Conservation (phyloP, 73 alveolate species). For the Vitrella brassicaformis region DNA sequence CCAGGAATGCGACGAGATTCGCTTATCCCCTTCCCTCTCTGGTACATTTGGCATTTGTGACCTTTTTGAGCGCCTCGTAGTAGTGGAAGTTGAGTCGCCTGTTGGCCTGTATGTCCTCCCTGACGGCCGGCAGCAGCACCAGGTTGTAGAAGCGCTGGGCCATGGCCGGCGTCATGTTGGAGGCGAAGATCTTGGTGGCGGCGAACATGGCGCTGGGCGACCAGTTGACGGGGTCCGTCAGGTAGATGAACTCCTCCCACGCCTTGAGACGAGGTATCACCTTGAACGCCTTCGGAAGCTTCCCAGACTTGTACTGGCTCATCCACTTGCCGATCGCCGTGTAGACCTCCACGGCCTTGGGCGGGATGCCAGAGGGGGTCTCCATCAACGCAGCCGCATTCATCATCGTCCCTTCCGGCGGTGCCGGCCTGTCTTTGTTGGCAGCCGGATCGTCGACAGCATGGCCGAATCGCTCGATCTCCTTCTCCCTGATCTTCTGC, state of each 20-base stretch:
- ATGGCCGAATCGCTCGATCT: neutral
- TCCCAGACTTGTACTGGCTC: constrained; percentile 59
- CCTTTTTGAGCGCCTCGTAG: constrained; percentile 69
- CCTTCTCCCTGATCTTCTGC: neutral
- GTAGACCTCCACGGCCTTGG: constrained; percentile 69
- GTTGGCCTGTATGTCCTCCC: constrained; percentile 59
- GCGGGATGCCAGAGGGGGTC: no score
- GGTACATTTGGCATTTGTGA: no score
- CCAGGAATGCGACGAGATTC: no score
- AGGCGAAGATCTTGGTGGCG: constrained; percentile 35
- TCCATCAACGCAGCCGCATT: no score
- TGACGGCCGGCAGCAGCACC: constrained; percentile 63
- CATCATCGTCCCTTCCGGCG: no score
- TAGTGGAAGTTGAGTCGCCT: constrained; percentile 70
- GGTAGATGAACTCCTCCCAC: constrained; percentile 74
- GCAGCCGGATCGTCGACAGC: neutral
- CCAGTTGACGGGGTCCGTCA: constrained; percentile 79
- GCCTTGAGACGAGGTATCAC: constrained; percentile 59
- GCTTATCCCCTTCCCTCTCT: no score
- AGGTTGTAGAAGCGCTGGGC: constrained; percentile 63
- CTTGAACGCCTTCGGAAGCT: constrained; percentile 68
- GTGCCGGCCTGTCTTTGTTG: neutral
- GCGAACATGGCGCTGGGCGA: constrained; percentile 61
- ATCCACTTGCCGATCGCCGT: constrained; percentile 57
- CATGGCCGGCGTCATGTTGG: constrained; percentile 46